A percentile compares a stretch with the other conserved stretches of the same genome.
Conservation (phyloP, 169 alveolate genomes). For the Eimeria sp. region DNA sequence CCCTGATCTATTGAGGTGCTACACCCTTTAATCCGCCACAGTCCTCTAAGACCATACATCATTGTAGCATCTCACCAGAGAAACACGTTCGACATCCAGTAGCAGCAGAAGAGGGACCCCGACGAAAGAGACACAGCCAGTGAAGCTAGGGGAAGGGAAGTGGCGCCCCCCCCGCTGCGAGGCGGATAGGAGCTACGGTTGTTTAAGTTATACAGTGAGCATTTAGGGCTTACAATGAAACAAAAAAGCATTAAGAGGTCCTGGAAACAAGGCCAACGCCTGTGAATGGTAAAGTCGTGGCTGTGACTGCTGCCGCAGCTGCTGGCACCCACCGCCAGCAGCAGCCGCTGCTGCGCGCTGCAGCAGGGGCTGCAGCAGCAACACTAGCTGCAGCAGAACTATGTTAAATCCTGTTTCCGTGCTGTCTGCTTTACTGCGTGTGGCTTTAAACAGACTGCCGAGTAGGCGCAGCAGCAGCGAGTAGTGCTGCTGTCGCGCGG, state of each 20-base stretch:
- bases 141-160: conserved; percentile 5
- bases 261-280: background rate
- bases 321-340: conserved; percentile 78
- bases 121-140: conserved; percentile 38
- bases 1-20: background rate
- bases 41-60: background rate
- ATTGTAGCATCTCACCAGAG: background rate
- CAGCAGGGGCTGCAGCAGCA: conserved; percentile 74
- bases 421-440: conserved; percentile 71
- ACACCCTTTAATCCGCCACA: background rate
- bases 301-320: conserved; percentile 51
- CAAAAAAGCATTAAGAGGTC: background rate
- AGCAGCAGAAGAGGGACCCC: conserved; percentile 20
- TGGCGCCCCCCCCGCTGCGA: conserved; percentile 9
- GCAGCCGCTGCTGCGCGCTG: conserved; percentile 77
- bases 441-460: conserved; percentile 69
- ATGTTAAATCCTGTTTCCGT: conserved; percentile 61
- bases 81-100: background rate
- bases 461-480: conserved; percentile 74
- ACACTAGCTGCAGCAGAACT: conserved; percentile 65
- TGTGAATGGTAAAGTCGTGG: background rate
- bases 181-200: background rate
- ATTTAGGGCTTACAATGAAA: background rate
- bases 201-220: background rate
- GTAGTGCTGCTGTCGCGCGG: conserved; percentile 70